Conservation (phyloP, 345 rosid species). For the Pugionium cornutum region DNA sequence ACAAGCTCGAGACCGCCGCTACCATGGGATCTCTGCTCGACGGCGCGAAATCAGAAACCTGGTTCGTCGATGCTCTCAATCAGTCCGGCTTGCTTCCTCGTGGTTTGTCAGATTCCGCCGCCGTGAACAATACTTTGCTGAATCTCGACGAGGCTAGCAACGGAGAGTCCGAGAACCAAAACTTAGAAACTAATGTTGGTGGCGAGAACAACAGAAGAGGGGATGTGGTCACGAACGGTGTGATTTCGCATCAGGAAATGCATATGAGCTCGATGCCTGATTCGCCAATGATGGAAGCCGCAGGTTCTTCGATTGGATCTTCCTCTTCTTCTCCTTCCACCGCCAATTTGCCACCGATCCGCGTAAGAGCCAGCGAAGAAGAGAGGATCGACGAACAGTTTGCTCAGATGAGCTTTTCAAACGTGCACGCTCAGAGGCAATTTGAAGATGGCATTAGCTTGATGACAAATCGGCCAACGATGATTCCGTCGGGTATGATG, state of each 20-base stretch:
- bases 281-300: constrained; percentile 56
- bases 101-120: constrained; percentile 63
- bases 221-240: constrained; percentile 17
- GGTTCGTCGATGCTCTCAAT: constrained; percentile 87
- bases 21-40: constrained; percentile 71
- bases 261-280: constrained; percentile 55
- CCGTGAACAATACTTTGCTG: constrained; percentile 49
- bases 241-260: constrained; percentile 44
- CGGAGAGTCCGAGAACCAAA: constrained; percentile 34
- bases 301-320: constrained; percentile 54
- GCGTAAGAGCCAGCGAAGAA: constrained; percentile 50
- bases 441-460: constrained; percentile 44
- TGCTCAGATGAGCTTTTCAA: constrained; percentile 50
- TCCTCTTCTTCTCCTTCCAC: constrained; percentile 71
- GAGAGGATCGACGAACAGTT: constrained; percentile 63
- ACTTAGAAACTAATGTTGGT: constrained; percentile 20
- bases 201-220: constrained; percentile 41
- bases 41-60: constrained; percentile 69
- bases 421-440: constrained; percentile 42
- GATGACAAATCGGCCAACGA: constrained; percentile 38
- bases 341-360: constrained; percentile 66
- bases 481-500: constrained; percentile 30
- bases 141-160: constrained; percentile 50
- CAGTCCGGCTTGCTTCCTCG: constrained; percentile 64
- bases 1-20: constrained; percentile 68